These are phyloP conservation scores for Vigna angularis DNA, from an alignment of 306 rosid genomes.

Conservation along the genomic window DNA sequence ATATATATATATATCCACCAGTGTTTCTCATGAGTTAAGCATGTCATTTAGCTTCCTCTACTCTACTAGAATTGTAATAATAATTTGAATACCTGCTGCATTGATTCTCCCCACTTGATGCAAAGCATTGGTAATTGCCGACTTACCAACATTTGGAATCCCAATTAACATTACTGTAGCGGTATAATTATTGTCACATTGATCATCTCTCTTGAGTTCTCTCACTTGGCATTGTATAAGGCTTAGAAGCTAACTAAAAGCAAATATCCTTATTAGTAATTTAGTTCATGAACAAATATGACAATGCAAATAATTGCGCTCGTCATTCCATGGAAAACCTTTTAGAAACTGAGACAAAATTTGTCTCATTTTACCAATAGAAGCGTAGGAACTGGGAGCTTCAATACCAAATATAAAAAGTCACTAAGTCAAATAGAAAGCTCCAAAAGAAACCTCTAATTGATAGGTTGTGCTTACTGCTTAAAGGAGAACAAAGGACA, in stretches of 20 bases:
- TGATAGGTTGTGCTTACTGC: no score
- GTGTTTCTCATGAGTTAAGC: slow-evolving; percentile 24
- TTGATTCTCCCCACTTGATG: slow-evolving; percentile 91
- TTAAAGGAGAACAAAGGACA: background rate
- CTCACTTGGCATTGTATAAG: slow-evolving; percentile 74
- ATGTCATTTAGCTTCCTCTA: background rate
- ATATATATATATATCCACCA: slow-evolving; percentile 21
- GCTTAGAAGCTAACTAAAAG: slow-evolving; percentile 65
- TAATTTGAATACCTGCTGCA: slow-evolving; percentile 72
- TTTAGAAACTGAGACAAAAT: no score
- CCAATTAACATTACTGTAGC: slow-evolving; percentile 79
- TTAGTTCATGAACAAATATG: slow-evolving; percentile 27
- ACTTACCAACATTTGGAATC: slow-evolving; percentile 92
- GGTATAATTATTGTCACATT: slow-evolving; percentile 51
- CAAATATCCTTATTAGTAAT: slow-evolving; percentile 26
- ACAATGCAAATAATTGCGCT: no score
- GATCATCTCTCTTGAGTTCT: slow-evolving; percentile 58
- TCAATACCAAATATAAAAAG: slow-evolving; percentile 22
- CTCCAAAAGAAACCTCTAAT: no score
- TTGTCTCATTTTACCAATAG: background rate
- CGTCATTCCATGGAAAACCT: no score
- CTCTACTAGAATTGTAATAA: background rate
- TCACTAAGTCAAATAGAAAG: background rate
- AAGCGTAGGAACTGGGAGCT: background rate
- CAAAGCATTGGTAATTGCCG: slow-evolving; percentile 86